Evolutionary conservation across 306 rosid genomes (phyloP), one percentile per base, ranked within the genome.

Genomic region (Glycyrrhiza uralensis): DNA sequence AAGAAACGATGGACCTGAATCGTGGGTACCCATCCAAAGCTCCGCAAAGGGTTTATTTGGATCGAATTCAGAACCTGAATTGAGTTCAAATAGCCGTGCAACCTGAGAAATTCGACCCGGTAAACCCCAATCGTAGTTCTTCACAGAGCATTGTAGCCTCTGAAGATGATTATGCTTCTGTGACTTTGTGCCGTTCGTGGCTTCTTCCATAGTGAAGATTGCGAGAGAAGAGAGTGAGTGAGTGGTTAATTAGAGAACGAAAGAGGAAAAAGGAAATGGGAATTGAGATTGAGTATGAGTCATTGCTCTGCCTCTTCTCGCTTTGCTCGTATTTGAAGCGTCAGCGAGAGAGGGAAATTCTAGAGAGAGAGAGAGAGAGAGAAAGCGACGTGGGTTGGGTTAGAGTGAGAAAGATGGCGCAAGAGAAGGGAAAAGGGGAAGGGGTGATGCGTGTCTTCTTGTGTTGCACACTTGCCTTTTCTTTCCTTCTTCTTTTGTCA

Each of bases 1-100:
- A 35, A 94, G 24, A 52, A 83, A 91, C 3, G 99, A 94, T 0
- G 99, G 97, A 11, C 91, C 99, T 0, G 99, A 91, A 23, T 86
- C 88, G 24, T 86, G 99, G 38, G 96, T 91, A 19, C 99, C 99
- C 84, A 94, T 94, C 99, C 99, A 94, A 30, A 94, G 71, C 78
- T 94, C 99, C 0, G 99, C 97, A 33, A 87, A 94, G 24, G 99
- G 91, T 65, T 65, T 62, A 2, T 85, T 84, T 1, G 85, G 81
- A 67, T 77, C 81, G 63, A 88, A 78, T 63, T 62, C 15, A 0
- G 90, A 55, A n/a, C 56, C 80, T 0, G 96, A 89, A 71, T 94
- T 94, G 13, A 76, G 77, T 11, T 87, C 74, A 65, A 50, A 86
- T 10, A 94, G 86, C 17, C 87, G 65, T 0, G 96, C 97, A 28